These are phyloP conservation scores for Heteromeles arbutifolia DNA, from an alignment of 306 rosid genomes.

Conservation along the genomic window DNA sequence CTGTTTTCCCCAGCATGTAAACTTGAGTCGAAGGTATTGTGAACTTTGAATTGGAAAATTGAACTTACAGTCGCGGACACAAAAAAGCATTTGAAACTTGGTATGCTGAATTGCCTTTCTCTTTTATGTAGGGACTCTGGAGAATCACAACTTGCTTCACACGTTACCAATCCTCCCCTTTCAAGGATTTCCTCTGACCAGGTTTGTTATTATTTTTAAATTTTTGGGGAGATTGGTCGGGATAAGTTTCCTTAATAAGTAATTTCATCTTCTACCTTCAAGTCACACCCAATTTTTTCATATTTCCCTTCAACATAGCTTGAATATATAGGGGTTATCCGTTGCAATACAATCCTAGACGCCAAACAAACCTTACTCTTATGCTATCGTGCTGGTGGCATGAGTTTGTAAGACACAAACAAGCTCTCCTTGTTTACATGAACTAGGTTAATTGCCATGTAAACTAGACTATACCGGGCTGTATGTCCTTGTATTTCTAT, in stretches of 20 bases:
- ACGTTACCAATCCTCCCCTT: conserved; percentile 24
- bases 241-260: no score
- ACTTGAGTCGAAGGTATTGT: conserved; percentile 31
- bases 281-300: no score
- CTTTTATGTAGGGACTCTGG: conserved; percentile 27
- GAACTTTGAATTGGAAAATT: not conserved
- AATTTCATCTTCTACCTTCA: no score
- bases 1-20: conserved; percentile 18
- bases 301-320: no score
- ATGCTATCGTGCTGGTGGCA: not conserved
- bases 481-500: no score
- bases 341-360: no score
- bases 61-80: not conserved
- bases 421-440: not conserved
- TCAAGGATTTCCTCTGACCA: conserved; percentile 53
- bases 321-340: no score
- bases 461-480: not conserved
- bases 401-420: not conserved
- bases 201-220: conserved; percentile 43
- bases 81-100: not conserved
- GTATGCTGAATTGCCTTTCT: conserved; percentile 2
- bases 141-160: conserved; percentile 24
- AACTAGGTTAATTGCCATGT: not conserved
- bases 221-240: no score
- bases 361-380: not conserved